Conservation (phyloP, 305 asterid genomes). For the Solanum hybrid region DNA sequence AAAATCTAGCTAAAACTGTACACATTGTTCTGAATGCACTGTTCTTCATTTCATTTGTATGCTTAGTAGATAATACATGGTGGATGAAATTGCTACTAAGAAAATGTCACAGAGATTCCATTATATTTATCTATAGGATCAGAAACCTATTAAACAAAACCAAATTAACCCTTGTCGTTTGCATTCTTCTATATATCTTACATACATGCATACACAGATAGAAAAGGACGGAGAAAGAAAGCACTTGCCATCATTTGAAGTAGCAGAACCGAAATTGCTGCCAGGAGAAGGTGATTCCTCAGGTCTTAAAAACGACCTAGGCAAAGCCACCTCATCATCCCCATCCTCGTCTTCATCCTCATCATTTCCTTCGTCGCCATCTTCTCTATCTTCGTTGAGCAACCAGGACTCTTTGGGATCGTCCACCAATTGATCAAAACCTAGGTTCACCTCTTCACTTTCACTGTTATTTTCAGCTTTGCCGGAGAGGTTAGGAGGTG, state of each 20-base stretch:
- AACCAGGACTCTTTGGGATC: constrained; percentile 16
- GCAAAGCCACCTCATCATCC: constrained; percentile 45
- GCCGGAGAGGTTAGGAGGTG: constrained; percentile 28
- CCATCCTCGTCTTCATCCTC: constrained; percentile 34
- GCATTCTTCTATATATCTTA: neutral
- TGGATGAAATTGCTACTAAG: neutral
- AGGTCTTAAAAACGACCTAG: constrained; percentile 51
- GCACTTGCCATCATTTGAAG: constrained; percentile 78
- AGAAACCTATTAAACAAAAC: neutral
- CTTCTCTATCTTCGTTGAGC: constrained; percentile 19
- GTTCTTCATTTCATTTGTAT: neutral
- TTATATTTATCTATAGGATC: neutral
- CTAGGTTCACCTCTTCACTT: constrained; percentile 18
- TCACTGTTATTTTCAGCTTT: constrained; percentile 15
- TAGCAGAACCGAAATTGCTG: constrained; percentile 77
- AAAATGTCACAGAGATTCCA: neutral
- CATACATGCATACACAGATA: neutral
- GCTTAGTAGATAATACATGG: neutral
- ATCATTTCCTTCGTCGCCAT: constrained; percentile 33
- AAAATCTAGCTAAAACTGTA: neutral
- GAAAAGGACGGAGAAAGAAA: neutral
- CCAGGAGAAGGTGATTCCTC: constrained; percentile 80
- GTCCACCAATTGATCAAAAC: constrained; percentile 26
- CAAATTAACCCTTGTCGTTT: neutral
- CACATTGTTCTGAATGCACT: neutral